These are phyloP conservation scores for Candida oleophila DNA, from an alignment of 805 yeast genomes.

Conservation along the genomic window DNA sequence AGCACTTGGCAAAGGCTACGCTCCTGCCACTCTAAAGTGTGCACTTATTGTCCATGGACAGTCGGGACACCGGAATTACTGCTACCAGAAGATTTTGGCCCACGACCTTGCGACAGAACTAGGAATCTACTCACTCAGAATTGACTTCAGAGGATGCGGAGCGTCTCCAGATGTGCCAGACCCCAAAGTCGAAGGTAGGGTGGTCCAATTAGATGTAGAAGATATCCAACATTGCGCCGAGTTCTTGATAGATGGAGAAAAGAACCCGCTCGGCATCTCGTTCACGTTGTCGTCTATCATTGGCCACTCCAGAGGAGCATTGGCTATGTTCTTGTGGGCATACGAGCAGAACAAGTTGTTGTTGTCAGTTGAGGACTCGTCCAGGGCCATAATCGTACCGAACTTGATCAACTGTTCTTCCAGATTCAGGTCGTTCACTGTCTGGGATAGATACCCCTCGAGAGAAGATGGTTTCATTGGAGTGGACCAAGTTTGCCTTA, in stretches of 20 bases:
- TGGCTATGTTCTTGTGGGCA: conserved; percentile 76
- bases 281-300: conserved; percentile 57
- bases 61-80: conserved; percentile 80
- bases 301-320: conserved; percentile 79
- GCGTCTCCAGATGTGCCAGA: conserved; percentile 55
- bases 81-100: conserved; percentile 68
- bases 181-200: conserved; percentile 47
- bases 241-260: conserved; percentile 23
- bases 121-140: conserved; percentile 68
- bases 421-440: conserved; percentile 55
- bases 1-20: conserved; percentile 23
- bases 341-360: conserved; percentile 39
- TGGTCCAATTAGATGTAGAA: conserved; percentile 60
- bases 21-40: conserved; percentile 46
- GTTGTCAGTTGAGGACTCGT: conserved; percentile 15
- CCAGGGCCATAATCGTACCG: conserved; percentile 51
- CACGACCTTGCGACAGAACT: conserved; percentile 52
- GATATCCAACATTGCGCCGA: conserved; percentile 53
- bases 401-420: conserved; percentile 71
- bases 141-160: conserved; percentile 88
- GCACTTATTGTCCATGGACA: conserved; percentile 79
- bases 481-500: conserved; percentile 24
- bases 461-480: conserved; percentile 17
- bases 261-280: conserved; percentile 38
- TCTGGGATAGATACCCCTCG: conserved; percentile 38